Evolutionary conservation across 2,329 filamentous ascomycete species (phyloP), one percentile per base, ranked within the genome.

Genomic region (Thermomyces lanuginosus): DNA sequence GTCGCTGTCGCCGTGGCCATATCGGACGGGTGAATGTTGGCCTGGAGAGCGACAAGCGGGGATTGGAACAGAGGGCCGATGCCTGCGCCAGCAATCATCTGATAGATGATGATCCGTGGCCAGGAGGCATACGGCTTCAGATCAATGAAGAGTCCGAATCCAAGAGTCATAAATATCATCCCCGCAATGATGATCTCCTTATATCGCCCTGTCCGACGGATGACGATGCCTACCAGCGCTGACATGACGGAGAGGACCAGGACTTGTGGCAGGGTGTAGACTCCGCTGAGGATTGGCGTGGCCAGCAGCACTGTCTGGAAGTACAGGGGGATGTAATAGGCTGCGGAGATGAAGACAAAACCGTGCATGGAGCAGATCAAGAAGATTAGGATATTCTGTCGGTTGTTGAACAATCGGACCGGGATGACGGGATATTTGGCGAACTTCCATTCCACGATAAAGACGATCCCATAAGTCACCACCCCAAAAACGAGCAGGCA

Each of bases 321-420:
- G 58, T 91, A 92, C 2, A 92, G 63, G 0, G 81, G 81, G 4
- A 91, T 61, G 55, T 78, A 91, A 60, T 86, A 91, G 35, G 68
- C 71, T 16, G 69, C 71, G 1, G 75, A 69, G 43, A 86, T 82
- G 58, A 86, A 86, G 36, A 77, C 71, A 38, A 75, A 67, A 22
- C 75, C 75, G 48, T 92, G 80, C 35, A 69, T 64, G 53, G 82
- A 81, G 38, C 72, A 74, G 22, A 77, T 60, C 2, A 56, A 51
- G 8, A 83, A 68, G 2, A 70, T 61, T 6, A 76, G 71, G 16
- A 76, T 44, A 46, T 79, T 83, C 16, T 70, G 75, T 18, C 60
- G 53, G 22, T 67, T 62, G 17, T 58, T 60, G 56, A 92, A 89
- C 8, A 92, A 58, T 0, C 65, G 61, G 7, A 77, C 53, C 0